Evolutionary conservation across 805 yeast species (phyloP), one percentile per base, ranked within the genome.

Genomic region (Lipomyces sp.): DNA sequence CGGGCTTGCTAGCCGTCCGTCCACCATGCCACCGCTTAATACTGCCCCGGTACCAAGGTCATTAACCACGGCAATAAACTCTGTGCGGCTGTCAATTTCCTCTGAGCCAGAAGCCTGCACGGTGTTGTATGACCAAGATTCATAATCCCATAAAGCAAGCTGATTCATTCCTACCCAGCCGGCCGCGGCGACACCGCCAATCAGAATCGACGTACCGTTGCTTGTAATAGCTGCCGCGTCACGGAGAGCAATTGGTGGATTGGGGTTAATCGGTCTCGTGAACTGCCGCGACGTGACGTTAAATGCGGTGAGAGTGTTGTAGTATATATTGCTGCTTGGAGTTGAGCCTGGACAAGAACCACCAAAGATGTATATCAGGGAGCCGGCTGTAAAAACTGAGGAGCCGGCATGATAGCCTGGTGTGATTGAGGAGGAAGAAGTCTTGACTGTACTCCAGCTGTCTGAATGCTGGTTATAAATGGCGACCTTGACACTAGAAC

Each of bases 111-210:
- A 14, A 68, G 67, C 45, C 63, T 64, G 10, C 1, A 61, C 63
- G 61, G 55, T 65, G 59, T 35, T 66, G 63, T 80, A 84, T 2
- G 85, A 75, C 95, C 95, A 86, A 7, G 85, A 69, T 43, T 73
- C 71, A 59, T 81, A 81, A 86, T 89, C 51, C 57, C 57, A 84
- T 1, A 83, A 66, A 0, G 93, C 91, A 18, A 84, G 68, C 65
- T 85, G 93, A 59, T 75, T 75, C 82, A 85, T 78, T 55, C 79
- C 77, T 32, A 84, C 77, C 88, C 90, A 84, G 0, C 88, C 88
- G 2, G 68, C 60, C 4, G 64, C 59, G 2, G 86, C 76, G 46
- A 71, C 72, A 2, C 95, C 95, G 0, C 93, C 95, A 37, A 86
- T 69, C 2, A 86, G 64, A 32, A 62, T 41, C 2, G 61, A 39